phyloP scores from a whole-genome alignment of 176 grass and related monocot species.

The Hordeum marinum region DNA sequence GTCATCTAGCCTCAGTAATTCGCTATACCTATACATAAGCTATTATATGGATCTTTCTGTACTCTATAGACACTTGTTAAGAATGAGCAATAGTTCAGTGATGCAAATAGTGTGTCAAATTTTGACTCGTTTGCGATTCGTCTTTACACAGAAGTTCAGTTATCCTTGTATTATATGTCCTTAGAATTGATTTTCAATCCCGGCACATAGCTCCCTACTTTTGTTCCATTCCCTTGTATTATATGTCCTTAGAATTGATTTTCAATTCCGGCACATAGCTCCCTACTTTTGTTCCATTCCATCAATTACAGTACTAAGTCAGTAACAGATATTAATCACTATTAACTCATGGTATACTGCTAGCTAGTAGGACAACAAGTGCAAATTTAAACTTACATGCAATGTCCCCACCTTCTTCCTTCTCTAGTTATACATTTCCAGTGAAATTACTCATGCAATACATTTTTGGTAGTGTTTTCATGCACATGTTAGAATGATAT shows the following conservation, averaged over 20 bases:
- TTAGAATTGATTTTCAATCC: background rate
- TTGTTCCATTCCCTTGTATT: background rate
- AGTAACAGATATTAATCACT: background rate
- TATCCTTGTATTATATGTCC: background rate
- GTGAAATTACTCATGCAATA: background rate
- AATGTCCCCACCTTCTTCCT: background rate
- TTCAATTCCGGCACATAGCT: background rate
- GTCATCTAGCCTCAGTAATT: background rate
- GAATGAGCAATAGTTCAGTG: background rate
- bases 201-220: slow-evolving; percentile 14
- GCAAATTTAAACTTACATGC: background rate
- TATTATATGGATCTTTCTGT: background rate
- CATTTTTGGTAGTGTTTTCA: background rate
- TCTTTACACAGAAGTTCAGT: background rate
- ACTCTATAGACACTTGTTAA: background rate
- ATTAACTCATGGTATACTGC: background rate
- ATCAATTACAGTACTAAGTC: background rate
- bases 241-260: background rate
- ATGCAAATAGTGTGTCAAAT: background rate
- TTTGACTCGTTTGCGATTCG: background rate
- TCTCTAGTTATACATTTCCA: background rate
- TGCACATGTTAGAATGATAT: slow-evolving; percentile 6
- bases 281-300: slow-evolving; percentile 6
- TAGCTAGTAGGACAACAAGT: background rate
- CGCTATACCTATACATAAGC: background rate